Evolutionary conservation across 2,329 filamentous ascomycete species (phyloP).

Genomic region (Monosporascus sp.): DNA sequence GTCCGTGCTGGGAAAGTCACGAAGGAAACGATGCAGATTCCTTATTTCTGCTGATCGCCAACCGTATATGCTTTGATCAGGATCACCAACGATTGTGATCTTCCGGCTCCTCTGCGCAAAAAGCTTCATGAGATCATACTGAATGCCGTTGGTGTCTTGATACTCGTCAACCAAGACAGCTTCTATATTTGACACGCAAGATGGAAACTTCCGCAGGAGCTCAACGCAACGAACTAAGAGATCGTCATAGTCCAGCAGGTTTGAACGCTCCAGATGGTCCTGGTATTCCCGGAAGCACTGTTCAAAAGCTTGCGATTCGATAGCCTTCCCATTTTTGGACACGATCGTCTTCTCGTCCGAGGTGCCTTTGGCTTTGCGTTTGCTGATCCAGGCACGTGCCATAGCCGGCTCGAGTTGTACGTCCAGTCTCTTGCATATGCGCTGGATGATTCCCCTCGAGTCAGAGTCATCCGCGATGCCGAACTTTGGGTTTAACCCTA

Average conservation of each 20-base stretch:
- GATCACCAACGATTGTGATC: slow-evolving; percentile 95
- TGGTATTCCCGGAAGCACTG: slow-evolving; percentile 73
- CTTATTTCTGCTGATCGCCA: slow-evolving; percentile 90
- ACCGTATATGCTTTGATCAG: slow-evolving; percentile 96
- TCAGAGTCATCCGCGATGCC: slow-evolving; percentile 85
- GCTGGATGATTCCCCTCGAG: slow-evolving; percentile 70
- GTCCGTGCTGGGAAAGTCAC: slow-evolving; percentile 70
- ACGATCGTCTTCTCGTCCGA: slow-evolving; percentile 30
- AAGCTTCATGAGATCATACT: slow-evolving; percentile 90
- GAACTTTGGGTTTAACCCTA: slow-evolving; percentile 78
- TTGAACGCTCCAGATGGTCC: slow-evolving; percentile 65
- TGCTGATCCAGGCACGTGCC: slow-evolving; percentile 73
- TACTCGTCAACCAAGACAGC: slow-evolving; percentile 95
- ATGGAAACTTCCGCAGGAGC: slow-evolving; percentile 65
- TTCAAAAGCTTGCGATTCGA: slow-evolving; percentile 55
- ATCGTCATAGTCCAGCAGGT: slow-evolving; percentile 91
- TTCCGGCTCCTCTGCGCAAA: slow-evolving; percentile 66
- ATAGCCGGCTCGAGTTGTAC: slow-evolving; percentile 63
- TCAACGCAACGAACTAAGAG: slow-evolving; percentile 78
- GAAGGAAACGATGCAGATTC: slow-evolving; percentile 75
- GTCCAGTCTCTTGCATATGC: slow-evolving; percentile 72
- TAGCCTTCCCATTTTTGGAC: slow-evolving; percentile 37
- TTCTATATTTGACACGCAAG: slow-evolving; percentile 84
- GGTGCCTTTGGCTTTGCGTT: slow-evolving; percentile 54
- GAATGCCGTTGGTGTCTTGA: slow-evolving; percentile 91